Base-by-base conservation (phyloP, 208 protist genomes). In the Porcisia deanei region DNA sequence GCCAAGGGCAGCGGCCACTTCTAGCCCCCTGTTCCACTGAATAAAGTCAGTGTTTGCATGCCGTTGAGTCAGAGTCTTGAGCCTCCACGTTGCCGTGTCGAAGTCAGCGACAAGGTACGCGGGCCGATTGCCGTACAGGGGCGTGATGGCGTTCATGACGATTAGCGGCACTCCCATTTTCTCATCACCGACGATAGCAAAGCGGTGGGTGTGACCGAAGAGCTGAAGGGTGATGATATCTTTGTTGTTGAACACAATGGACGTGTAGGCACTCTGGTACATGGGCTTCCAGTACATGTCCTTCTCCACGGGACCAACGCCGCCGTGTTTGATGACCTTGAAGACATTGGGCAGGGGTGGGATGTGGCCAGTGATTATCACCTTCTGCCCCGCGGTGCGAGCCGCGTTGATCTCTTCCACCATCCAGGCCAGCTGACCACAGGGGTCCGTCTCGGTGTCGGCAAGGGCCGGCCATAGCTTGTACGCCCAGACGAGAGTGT, bases 161-260 rank as follows among this genome's bases (percentile, higher is more conserved):
- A 90, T 64, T 52, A 80, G 76, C 43, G 76, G 76, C 57, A 82
- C 86, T 10, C 67, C 65, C 49, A 53, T 71, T 4, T 53, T 71
- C 14, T 70, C 25, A 64, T 82, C 63, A 37, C 80, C 85, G 37
- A 92, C 58, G 49, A 85, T 78, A 7, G 74, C 79, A 77, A 95
- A 94, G 63, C 86, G 45, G 82, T 97, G 93, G n/a, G 81, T 84
- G 79, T 97, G 93, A 41, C 89, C 93, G 74, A 85, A 97, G 45
- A 97, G 61, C 78, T 95, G 90, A 34, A 89, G 1, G 37, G 52
- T 63, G 18, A 97, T 73, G 22, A 76, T 87, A 49, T 85, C 79
- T 6, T 52, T 73, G 78, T 91, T 90, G 37, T 80, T 63, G 18
- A 52, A 58, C 25, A 97, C 75, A 30, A 95, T 67, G 4, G 2